These are phyloP conservation scores for Solanum sitiens DNA, from an alignment of 257 asterid genomes.

Conservation along the genomic window DNA sequence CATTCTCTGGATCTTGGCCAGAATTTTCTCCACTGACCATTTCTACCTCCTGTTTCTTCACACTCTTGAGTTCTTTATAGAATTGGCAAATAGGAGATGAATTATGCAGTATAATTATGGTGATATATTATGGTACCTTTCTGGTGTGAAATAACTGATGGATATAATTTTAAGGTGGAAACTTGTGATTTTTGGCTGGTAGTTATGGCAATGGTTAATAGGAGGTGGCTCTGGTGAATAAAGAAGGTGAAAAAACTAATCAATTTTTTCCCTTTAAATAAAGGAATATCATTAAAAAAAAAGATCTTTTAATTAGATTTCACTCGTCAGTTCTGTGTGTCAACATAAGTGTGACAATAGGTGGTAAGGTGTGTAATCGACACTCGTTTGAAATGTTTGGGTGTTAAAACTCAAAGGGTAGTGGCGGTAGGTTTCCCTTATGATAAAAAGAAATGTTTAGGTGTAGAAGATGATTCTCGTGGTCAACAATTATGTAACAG, in stretches of 20 bases:
- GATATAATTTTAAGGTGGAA: not conserved
- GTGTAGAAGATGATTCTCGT: not conserved
- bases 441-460: not conserved
- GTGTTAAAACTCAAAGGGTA: not conserved
- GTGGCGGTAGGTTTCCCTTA: not conserved
- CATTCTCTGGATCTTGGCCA: not conserved
- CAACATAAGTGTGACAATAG: not conserved
- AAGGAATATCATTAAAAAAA: not conserved
- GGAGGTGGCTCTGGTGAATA: not conserved
- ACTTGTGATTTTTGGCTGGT: not conserved
- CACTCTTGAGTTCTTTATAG: not conserved
- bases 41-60: not conserved
- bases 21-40: not conserved
- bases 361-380: not conserved
- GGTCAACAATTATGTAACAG: not conserved
- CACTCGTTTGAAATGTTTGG: not conserved
- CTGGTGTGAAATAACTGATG: not conserved
- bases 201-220: not conserved
- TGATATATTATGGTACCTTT: not conserved
- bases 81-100: not conserved
- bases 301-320: not conserved
- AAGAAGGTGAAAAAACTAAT: not conserved
- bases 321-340: not conserved
- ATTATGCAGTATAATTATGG: not conserved
- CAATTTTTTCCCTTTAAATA: not conserved